A percentile compares a stretch with the other conserved stretches of the same genome.
Evolutionary conservation across 495 filamentous ascomycete genomes (phyloP).

Genomic region (Gamarada debralockiae): DNA sequence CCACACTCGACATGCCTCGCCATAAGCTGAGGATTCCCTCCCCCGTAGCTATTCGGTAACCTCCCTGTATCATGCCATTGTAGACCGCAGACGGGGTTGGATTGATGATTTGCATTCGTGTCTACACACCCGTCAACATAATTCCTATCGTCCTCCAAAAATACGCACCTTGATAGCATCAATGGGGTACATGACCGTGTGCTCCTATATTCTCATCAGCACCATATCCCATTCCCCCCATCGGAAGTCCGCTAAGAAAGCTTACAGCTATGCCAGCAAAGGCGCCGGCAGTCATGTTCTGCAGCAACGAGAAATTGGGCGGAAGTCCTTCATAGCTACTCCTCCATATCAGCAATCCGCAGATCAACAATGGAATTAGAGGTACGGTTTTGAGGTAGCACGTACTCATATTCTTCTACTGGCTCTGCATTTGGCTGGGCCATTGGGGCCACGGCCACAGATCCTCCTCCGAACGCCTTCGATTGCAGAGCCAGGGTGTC

Average conservation of each 20-base stretch:
- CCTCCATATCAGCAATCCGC: conserved; percentile 18
- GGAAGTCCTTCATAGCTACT: conserved; percentile 55
- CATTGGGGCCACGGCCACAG: conserved; percentile 51
- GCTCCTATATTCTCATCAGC: conserved; percentile 47
- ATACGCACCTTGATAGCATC: conserved; percentile 89
- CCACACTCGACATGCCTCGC: conserved; percentile 95
- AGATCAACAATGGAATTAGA: neutral
- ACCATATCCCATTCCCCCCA: neutral
- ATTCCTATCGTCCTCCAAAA: conserved; percentile 12
- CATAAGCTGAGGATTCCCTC: conserved; percentile 91
- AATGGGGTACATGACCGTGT: conserved; percentile 97
- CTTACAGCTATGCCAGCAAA: conserved; percentile 96
- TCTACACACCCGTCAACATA: conserved; percentile 49
- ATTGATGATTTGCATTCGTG: conserved; percentile 94
- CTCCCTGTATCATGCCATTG: conserved; percentile 86
- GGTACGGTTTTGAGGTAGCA: conserved; percentile 10
- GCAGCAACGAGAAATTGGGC: conserved; percentile 54
- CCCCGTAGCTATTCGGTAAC: conserved; percentile 81
- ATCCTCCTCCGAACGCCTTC: conserved; percentile 42
- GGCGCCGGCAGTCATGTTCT: conserved; percentile 91
- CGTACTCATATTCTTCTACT: conserved; percentile 55
- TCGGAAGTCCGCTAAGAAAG: conserved; percentile 5
- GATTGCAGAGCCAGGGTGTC: conserved; percentile 54
- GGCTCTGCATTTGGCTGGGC: conserved; percentile 53
- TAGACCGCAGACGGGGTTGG: conserved; percentile 83